Evolutionary conservation across 805 yeast genomes (phyloP).

Genomic region (Saccharomycopsis amapae): DNA sequence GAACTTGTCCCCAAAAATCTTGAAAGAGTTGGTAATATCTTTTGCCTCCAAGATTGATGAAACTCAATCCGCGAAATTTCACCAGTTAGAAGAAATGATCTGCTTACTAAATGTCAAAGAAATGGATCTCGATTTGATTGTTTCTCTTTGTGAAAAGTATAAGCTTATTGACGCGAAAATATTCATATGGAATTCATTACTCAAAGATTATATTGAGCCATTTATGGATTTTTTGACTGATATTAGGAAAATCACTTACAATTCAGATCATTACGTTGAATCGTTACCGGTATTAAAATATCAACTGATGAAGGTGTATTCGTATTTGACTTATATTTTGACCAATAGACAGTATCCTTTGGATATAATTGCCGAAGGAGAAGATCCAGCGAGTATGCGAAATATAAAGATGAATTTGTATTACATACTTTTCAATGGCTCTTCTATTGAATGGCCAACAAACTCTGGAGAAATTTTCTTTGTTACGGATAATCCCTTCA

Average conservation of each 20-base stretch:
- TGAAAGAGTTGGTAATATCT: slow-evolving; percentile 47
- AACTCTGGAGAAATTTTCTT: slow-evolving; percentile 30
- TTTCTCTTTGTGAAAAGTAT: slow-evolving; percentile 50
- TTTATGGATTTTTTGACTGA: slow-evolving; percentile 42
- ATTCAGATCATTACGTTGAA: neutral
- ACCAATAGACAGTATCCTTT: slow-evolving; percentile 82
- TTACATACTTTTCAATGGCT: slow-evolving; percentile 52
- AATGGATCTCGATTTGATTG: slow-evolving; percentile 72
- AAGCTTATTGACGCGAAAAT: slow-evolving; percentile 54
- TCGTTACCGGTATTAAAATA: neutral
- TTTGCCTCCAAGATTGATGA: slow-evolving; percentile 32
- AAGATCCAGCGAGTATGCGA: slow-evolving; percentile 26
- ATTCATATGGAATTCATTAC: slow-evolving; percentile 63
- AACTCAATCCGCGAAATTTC: neutral
- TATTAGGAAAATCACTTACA: slow-evolving; percentile 11
- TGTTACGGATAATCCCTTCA: slow-evolving; percentile 20
- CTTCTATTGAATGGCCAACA: slow-evolving; percentile 41
- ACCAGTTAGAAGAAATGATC: slow-evolving; percentile 52
- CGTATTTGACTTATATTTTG: slow-evolving; percentile 60
- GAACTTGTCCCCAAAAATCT: slow-evolving; percentile 37
- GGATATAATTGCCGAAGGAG: slow-evolving; percentile 40
- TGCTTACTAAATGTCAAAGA: slow-evolving; percentile 60
- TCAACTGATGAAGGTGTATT: slow-evolving; percentile 34
- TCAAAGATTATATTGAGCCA: slow-evolving; percentile 69
- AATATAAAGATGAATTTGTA: slow-evolving; percentile 47